Conservation (phyloP, 2,329 filamentous ascomycete species). For the Alternaria sp. region DNA sequence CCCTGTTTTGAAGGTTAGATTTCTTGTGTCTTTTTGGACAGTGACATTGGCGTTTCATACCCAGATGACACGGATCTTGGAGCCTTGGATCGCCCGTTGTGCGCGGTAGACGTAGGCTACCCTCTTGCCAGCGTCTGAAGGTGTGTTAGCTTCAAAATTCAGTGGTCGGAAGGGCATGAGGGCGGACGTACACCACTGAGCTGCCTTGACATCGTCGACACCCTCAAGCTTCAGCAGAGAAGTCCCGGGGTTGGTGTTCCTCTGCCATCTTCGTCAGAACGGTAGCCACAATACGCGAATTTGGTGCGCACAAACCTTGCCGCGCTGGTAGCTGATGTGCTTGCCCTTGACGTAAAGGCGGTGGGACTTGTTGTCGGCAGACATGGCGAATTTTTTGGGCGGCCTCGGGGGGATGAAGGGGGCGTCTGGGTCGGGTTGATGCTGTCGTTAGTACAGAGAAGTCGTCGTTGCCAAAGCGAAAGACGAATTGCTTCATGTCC, state of each 20-base stretch:
- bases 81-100: constrained; percentile 91
- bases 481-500: constrained; percentile 8
- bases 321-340: constrained; percentile 90
- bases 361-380: constrained; percentile 49
- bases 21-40: neutral
- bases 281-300: constrained; percentile 15
- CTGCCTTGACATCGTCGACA: constrained; percentile 87
- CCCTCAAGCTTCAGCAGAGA: constrained; percentile 98
- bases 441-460: constrained; percentile 44
- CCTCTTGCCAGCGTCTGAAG: constrained; percentile 8
- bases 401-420: constrained; percentile 35
- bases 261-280: constrained; percentile 65
- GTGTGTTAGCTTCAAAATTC: constrained; percentile 51
- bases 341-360: constrained; percentile 71
- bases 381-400: constrained; percentile 49
- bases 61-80: constrained; percentile 96
- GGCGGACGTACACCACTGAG: constrained; percentile 70
- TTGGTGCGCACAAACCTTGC: constrained; percentile 47
- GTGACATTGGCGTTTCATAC: constrained; percentile 1
- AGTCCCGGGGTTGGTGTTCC: constrained; percentile 87
- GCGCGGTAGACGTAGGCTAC: constrained; percentile 83
- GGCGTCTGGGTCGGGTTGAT: constrained; percentile 41
- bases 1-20: constrained; percentile 4
- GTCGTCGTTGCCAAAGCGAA: constrained; percentile 12
- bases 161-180: neutral